Conservation (phyloP, 495 filamentous ascomycete genomes). For the Penicillium soppii region DNA sequence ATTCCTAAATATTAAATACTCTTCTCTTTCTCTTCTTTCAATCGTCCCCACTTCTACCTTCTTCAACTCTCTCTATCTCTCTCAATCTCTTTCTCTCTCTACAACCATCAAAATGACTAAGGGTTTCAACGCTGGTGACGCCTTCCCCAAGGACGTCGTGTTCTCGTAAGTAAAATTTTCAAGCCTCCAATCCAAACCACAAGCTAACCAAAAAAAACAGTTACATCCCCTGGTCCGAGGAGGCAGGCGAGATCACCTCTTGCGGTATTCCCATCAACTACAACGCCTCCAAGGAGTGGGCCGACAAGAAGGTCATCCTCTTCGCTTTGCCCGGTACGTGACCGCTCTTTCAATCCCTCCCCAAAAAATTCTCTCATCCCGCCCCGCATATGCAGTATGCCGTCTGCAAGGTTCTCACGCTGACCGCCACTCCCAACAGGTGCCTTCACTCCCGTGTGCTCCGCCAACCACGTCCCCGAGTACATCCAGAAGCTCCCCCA, state of each 20-base stretch:
- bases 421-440: constrained; percentile 39
- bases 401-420: constrained; percentile 15
- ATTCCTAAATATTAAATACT: constrained; percentile 19
- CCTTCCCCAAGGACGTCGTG: constrained; percentile 74
- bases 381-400: background rate
- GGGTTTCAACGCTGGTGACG: constrained; percentile 78
- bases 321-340: constrained; percentile 75
- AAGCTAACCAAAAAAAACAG: constrained; percentile 31
- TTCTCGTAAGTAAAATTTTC: constrained; percentile 59
- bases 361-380: background rate
- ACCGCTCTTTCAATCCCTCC: constrained; percentile 28
- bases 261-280: constrained; percentile 81
- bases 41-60: constrained; percentile 11
- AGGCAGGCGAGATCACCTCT: constrained; percentile 60
- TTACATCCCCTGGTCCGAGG: constrained; percentile 69
- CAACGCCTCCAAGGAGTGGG: constrained; percentile 82
- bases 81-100: background rate
- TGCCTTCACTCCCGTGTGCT: constrained; percentile 95
- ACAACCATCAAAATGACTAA: constrained; percentile 11
- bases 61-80: constrained; percentile 2
- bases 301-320: constrained; percentile 86
- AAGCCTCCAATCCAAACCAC: constrained; percentile 5
- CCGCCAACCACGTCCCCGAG: constrained; percentile 79
- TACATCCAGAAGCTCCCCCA: constrained; percentile 73
- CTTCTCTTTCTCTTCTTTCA: constrained; percentile 8